phyloP scores from a whole-genome alignment of 1,139 yeast species.

The Debaryomycetaceae sp. region DNA sequence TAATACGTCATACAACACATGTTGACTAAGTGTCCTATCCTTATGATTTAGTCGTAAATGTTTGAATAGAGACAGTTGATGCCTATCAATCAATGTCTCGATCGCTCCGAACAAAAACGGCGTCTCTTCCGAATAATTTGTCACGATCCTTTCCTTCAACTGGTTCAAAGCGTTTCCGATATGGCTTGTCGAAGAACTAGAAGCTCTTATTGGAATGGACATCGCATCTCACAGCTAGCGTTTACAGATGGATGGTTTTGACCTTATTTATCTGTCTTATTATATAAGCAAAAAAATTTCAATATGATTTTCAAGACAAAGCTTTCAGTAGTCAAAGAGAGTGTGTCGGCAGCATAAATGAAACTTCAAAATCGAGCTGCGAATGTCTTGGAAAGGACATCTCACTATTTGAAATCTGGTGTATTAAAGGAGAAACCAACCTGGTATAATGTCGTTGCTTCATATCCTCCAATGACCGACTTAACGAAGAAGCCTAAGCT shows the following conservation, averaged over 20 bases:
- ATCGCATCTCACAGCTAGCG: not conserved
- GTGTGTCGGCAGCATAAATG: conserved; percentile 31
- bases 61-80: conserved; percentile 8
- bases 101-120: conserved; percentile 4
- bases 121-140: not conserved
- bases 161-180: not conserved
- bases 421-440: conserved; percentile 68
- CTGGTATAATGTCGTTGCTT: conserved; percentile 82
- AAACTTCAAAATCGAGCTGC: conserved; percentile 67
- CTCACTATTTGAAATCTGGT: conserved; percentile 66
- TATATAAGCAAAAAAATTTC: conserved; percentile 9
- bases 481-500: conserved; percentile 48
- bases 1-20: not conserved
- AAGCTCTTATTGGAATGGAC: not conserved
- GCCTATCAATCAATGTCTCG: conserved; percentile 10
- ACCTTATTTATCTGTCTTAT: not conserved
- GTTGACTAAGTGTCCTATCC: not conserved
- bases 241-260: not conserved
- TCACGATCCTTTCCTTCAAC: not conserved
- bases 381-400: conserved; percentile 71
- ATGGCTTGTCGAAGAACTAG: not conserved
- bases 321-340: conserved; percentile 1
- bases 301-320: not conserved
- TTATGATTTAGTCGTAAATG: conserved; percentile 5
- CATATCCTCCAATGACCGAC: conserved; percentile 71